Percentiles rank a stretch among this genome's conserved stretches.
phyloP scores from a whole-genome alignment of 1,284 basidiomycete genomes.

The Spongispora temasekensis region DNA sequence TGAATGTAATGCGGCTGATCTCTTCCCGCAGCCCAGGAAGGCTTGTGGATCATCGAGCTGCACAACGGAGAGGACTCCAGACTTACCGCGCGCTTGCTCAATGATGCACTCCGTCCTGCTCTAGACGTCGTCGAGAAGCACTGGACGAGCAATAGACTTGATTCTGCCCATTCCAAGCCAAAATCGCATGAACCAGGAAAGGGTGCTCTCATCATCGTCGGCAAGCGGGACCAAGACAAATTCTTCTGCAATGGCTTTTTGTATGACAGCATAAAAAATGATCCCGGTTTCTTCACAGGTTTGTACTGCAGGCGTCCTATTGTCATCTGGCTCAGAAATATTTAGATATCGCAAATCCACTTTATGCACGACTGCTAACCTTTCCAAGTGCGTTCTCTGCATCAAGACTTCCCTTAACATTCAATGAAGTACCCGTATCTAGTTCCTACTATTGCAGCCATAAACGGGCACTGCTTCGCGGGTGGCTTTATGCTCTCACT shows the following conservation, averaged over 20 bases:
- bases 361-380: conserved; percentile 55
- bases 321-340: not conserved
- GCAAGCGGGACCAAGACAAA: conserved; percentile 73
- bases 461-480: conserved; percentile 93
- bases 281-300: conserved; percentile 80
- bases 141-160: conserved; percentile 66
- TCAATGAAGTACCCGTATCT: conserved; percentile 3
- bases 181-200: conserved; percentile 32
- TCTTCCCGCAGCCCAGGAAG: conserved; percentile 49
- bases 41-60: conserved; percentile 74
- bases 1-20: not conserved
- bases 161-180: conserved; percentile 38
- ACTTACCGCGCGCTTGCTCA: conserved; percentile 61
- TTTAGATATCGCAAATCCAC: conserved; percentile 56
- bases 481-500: conserved; percentile 82
- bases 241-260: conserved; percentile 83
- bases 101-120: conserved; percentile 67
- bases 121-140: conserved; percentile 77
- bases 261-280: conserved; percentile 51
- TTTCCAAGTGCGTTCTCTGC: conserved; percentile 61
- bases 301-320: conserved; percentile 26
- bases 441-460: conserved; percentile 85
- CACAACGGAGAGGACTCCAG: conserved; percentile 79
- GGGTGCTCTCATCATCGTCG: conserved; percentile 79
- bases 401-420: not conserved